Base-by-base conservation (phyloP, 2,329 filamentous ascomycete genomes). In the Pestalotiopsis sp. region DNA sequence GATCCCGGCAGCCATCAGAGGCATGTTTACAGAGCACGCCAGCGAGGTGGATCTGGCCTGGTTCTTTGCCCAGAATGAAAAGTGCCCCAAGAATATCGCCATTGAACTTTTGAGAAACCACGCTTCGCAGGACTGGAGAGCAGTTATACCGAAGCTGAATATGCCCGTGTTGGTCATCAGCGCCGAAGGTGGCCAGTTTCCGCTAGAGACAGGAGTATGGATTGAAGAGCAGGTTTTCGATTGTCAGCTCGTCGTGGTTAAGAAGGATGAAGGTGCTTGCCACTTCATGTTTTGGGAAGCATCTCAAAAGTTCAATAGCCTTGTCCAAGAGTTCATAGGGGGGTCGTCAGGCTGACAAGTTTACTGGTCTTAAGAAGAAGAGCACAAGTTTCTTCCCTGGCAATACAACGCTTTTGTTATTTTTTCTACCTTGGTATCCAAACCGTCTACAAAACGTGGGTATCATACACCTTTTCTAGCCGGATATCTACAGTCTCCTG, bases 401-500 rank as follows among this genome's bases (percentile, higher is more conserved):
- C 4, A 52, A n/a, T n/a, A 52, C 45, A 52, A 52, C 45, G 45
- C 45, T 52, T 52, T 52, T 52, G 45, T 52, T 52, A n/a, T 59
- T 59, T 59, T 27, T 23, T 59, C 57, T 59, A 59, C 57, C 25
- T 27, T 31, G 45, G 45, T 52, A 52, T 52, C 23, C 27, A 31
- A 59, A 7, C 23, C 57, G 23, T 36, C 27, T 36, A 59, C 17
- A 59, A 27, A 59, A 36, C 59, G 27, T 62, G 27, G 27, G 27
- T 66, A 66, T 49, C 52, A 31, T 59, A 66, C 56, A 49, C 9
- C 52, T 38, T 66, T 36, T 52, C 56, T 66, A 58, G 36, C 38
- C 27, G 27, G 20, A 12, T 20, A 41, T 64, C 73, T 92, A 98
- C 82, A 98, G 81, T 77, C 92, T 90, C 85, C 86, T 93, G 73